These are phyloP conservation scores for Fusarium longipes DNA, from an alignment of 2,329 filamentous ascomycete genomes.

Conservation along the genomic window DNA sequence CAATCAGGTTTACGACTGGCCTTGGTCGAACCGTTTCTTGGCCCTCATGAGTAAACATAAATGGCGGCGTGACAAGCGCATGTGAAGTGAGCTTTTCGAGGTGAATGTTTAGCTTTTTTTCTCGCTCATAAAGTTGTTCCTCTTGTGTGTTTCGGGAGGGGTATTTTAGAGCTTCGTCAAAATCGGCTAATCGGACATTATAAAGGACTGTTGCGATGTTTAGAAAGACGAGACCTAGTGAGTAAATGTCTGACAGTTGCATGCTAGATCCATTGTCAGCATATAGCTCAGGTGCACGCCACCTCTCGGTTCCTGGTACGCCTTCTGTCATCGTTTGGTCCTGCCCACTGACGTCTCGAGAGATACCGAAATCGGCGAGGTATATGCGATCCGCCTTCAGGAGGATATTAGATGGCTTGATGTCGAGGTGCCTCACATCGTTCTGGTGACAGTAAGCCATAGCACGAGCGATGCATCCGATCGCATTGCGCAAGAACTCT, in stretches of 20 bases:
- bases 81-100: conserved; percentile 50
- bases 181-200: conserved; percentile 53
- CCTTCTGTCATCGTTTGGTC: conserved; percentile 59
- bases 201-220: conserved; percentile 59
- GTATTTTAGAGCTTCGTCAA: conserved; percentile 54
- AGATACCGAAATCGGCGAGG: conserved; percentile 62
- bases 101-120: conserved; percentile 51
- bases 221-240: conserved; percentile 59
- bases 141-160: conserved; percentile 42
- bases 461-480: conserved; percentile 59
- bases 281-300: conserved; percentile 59
- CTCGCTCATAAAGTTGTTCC: conserved; percentile 50
- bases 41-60: conserved; percentile 53
- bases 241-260: conserved; percentile 61
- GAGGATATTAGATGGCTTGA: conserved; percentile 62
- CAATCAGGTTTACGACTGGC: conserved; percentile 54
- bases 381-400: conserved; percentile 59
- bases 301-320: conserved; percentile 56
- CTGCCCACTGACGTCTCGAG: conserved; percentile 58
- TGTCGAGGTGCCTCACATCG: conserved; percentile 59
- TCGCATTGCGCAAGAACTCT: conserved; percentile 55
- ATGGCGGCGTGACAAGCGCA: conserved; percentile 51
- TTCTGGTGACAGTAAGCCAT: conserved; percentile 57
- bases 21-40: conserved; percentile 55
- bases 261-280: conserved; percentile 55